Base-by-base conservation (phyloP, 1,139 yeast species). In the Torulaspora pretoriensis region DNA sequence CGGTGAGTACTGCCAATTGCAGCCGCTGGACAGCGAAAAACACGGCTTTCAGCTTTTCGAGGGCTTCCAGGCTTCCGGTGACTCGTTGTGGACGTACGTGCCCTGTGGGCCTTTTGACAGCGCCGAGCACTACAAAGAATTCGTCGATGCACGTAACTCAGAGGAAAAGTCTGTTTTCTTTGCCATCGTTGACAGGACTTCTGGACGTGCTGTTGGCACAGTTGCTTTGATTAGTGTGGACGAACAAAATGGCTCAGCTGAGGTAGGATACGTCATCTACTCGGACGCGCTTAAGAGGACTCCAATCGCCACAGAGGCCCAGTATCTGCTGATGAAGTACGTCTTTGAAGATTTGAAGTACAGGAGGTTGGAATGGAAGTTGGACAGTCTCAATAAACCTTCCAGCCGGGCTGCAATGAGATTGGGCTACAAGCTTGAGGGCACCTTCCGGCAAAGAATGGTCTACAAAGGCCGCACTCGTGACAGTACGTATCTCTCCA, bases 321-420 rank as follows among this genome's bases (percentile, higher is more conserved):
- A 57, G 33, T 64, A 54, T 45, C 47, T 65, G 32, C 38, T 63
- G 46, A 54, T 60, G 45, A 50, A 51, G 31, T 50, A 63, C 37
- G 67, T 59, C 2, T 59, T 65, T 39, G 63, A 59, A 2, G 47
- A 40, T 9, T 50, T 63, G 33, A 56, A 61, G 4, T 61, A 63
- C 46, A 53, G 69, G 12, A 55, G 69, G 12, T 56, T 51, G 38
- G 68, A 63, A 42, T 66, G 69, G 69, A 64, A 61, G 41, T 65
- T 68, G 45, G 59, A 65, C 46, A 46, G 50, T 17, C 50, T 57
- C 19, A 64, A 65, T 35, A 57, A 38, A 13, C 63, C 65, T 0
- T 64, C 68, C 6, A 51, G 49, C 23, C 47, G 47, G 13, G 67
- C 68, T 1, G 68, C 69, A 1, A 24, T 40, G 13, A 54, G 69